Evolutionary conservation across 2,329 filamentous ascomycete species (phyloP), one percentile per base, ranked within the genome.

Genomic region (Emmonsia crescens): DNA sequence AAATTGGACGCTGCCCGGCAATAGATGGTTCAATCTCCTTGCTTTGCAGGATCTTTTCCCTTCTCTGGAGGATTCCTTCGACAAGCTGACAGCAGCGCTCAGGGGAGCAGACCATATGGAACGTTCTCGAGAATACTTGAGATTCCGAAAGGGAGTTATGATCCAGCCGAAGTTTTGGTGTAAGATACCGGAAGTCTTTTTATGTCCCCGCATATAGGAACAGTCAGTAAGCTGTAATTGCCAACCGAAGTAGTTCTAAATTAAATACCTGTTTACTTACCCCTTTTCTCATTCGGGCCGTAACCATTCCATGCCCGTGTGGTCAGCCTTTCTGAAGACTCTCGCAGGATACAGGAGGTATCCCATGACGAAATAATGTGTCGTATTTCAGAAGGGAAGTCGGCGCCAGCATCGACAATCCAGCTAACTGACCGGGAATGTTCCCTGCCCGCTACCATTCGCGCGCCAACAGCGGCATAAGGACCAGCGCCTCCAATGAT

Each of bases 261-360:
- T 9, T 33, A 21, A 9, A 24, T 14, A 44, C 21, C 56, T 21
- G 6, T 57, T 63, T 58, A 76, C 61, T 48, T 65, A 77, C 82
- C 79, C 76, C 85, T 82, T 72, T 89, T 83, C 63, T 85, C 84
- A 59, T 84, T 81, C 38, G 83, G 82, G 44, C 87, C 85, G 72
- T 97, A 97, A 57, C 89, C 89, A 73, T 97, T 97, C 90, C 91
- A 96, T 54, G 89, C 92, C 54, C 91, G 85, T 0, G 94, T 99
- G 2, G 93, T 97, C 57, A 89, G 79, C 29, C 89, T 85, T 6
- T 81, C 74, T 1, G 80, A 78, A 60, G 89, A 85, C 57, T 84
- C 77, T 60, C 91, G 84, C 66, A 94, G 77, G 19, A 91, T 70
- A 24, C 84, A 89, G 5, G 84, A 83, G 1, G 92, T 96, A 19